Conservation (phyloP, 768 basidiomycete species). For the Rhizopogon salebrosus region DNA sequence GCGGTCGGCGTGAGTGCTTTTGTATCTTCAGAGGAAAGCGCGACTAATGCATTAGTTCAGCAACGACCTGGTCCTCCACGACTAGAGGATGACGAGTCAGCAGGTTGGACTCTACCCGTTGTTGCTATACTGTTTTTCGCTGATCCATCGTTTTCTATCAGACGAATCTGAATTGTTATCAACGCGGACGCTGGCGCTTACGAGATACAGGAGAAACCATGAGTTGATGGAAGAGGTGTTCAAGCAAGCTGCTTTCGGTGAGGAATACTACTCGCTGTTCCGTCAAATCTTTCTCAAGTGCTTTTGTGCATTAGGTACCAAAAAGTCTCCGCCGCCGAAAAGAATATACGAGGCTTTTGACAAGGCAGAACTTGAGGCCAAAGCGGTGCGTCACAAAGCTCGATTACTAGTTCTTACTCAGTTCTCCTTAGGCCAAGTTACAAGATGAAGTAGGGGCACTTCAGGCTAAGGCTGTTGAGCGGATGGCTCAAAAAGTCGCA, state of each 20-base stretch:
- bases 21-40: background rate
- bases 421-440: constrained; percentile 43
- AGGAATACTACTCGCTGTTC: background rate
- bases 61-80: constrained; percentile 28
- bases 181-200: constrained; percentile 63
- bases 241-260: constrained; percentile 62
- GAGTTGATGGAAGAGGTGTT: constrained; percentile 85
- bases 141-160: constrained; percentile 10
- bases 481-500: constrained; percentile 29
- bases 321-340: constrained; percentile 32
- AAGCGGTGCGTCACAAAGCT: constrained; percentile 38
- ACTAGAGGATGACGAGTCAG: constrained; percentile 60
- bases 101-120: constrained; percentile 33
- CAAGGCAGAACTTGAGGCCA: constrained; percentile 49
- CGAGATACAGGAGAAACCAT: constrained; percentile 75
- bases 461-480: constrained; percentile 42
- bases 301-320: constrained; percentile 33
- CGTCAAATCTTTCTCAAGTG: constrained; percentile 11
- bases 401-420: background rate
- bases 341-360: constrained; percentile 59
- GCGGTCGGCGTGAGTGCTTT: constrained; percentile 33
- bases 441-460: constrained; percentile 55
- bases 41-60: constrained; percentile 6
- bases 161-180: constrained; percentile 72
- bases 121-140: background rate